Evolutionary conservation across 2,329 filamentous ascomycete genomes (phyloP).

Genomic region (Beauveria varroae): DNA sequence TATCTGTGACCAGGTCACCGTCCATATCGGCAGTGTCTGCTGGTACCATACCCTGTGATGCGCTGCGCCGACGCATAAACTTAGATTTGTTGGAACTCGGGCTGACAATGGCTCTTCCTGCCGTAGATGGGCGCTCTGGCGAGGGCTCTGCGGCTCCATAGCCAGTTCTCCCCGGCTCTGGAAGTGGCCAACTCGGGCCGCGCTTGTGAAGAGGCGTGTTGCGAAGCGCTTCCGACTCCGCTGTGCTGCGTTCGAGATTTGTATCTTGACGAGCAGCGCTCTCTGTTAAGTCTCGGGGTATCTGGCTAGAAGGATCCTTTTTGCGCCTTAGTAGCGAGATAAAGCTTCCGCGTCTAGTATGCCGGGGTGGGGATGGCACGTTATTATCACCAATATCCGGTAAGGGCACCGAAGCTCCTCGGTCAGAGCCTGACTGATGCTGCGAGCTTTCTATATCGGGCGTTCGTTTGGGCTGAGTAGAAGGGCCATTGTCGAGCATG

Average conservation of each 20-base stretch:
- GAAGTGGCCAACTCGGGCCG: conserved; percentile 27
- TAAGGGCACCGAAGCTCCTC: conserved; percentile 24
- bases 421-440: conserved; percentile 35
- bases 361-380: conserved; percentile 19
- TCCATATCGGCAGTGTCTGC: conserved; percentile 10
- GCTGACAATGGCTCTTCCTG: conserved; percentile 21
- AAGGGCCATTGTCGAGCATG: conserved; percentile 48
- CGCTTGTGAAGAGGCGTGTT: conserved; percentile 25
- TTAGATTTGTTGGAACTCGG: conserved; percentile 18
- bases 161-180: conserved; percentile 23
- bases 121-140: conserved; percentile 26
- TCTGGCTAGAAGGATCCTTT: conserved; percentile 40
- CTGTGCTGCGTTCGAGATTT: conserved; percentile 49
- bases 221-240: conserved; percentile 42
- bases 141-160: conserved; percentile 21
- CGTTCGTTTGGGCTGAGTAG: conserved; percentile 14
- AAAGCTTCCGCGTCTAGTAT: conserved; percentile 40
- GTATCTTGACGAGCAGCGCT: conserved; percentile 56
- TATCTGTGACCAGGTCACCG: conserved; percentile 7
- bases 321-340: conserved; percentile 59
- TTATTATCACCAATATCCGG: conserved; percentile 17
- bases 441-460: conserved; percentile 20
- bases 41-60: conserved; percentile 26
- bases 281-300: conserved; percentile 47
- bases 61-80: conserved; percentile 29